Percentiles rank a stretch among this genome's conserved stretches.
Conservation (phyloP, 306 rosid genomes). For the Oemleria cerasiformis region DNA sequence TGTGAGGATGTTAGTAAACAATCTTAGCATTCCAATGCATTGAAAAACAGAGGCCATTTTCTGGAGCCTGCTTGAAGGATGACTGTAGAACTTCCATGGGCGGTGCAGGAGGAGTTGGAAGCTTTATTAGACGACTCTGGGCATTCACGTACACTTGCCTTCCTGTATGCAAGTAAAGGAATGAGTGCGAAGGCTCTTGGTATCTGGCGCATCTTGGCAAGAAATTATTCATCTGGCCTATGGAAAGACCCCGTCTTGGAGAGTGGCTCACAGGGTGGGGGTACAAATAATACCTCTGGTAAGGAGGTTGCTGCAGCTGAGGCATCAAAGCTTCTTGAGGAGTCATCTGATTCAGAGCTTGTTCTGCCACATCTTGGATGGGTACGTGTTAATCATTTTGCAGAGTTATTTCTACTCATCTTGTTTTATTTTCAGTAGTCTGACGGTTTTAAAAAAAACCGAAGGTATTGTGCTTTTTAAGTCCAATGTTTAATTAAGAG, state of each 20-base stretch:
- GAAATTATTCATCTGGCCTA: conserved; percentile 73
- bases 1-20: conserved; percentile 34
- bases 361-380: conserved; percentile 96
- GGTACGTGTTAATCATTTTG: conserved; percentile 43
- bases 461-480: neutral
- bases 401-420: conserved; percentile 1
- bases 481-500: conserved; percentile 10
- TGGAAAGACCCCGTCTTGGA: conserved; percentile 66
- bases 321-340: conserved; percentile 93
- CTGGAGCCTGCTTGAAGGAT: conserved; percentile 47
- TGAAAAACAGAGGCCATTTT: conserved; percentile 49
- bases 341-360: conserved; percentile 77
- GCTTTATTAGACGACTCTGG: conserved; percentile 80
- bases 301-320: conserved; percentile 79
- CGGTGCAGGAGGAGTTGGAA: conserved; percentile 95
- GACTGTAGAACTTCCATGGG: conserved; percentile 50
- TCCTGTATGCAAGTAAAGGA: conserved; percentile 88
- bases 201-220: conserved; percentile 86
- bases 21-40: conserved; percentile 46
- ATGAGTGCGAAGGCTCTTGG: conserved; percentile 88
- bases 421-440: neutral
- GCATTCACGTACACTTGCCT: conserved; percentile 92
- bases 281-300: conserved; percentile 47
- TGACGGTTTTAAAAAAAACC: conserved; percentile 8
- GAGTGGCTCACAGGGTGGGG: conserved; percentile 28